These are phyloP conservation scores for Ustilago bromivora DNA, from an alignment of 1,284 basidiomycete genomes.

Conservation along the genomic window DNA sequence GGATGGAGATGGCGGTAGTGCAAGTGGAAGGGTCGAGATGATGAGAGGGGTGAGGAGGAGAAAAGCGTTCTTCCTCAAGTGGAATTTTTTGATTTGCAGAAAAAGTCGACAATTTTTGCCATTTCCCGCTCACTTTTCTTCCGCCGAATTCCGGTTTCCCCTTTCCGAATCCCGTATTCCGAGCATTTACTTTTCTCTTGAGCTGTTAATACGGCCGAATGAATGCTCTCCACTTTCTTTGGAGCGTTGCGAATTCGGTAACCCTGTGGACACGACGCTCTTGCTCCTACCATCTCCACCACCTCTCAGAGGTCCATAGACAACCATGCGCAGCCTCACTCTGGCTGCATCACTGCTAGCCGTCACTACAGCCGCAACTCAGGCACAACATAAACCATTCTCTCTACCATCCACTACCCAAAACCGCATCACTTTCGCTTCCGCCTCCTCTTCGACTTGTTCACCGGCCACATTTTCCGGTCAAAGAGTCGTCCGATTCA, in stretches of 20 bases:
- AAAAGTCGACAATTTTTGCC: slow-evolving; percentile 7
- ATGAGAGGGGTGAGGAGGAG: slow-evolving; percentile 7
- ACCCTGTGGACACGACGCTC: too few species aligned
- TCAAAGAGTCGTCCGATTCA: slow-evolving; percentile 40
- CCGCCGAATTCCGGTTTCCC: slow-evolving; percentile 16
- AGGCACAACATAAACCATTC: slow-evolving; percentile 25
- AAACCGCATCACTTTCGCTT: slow-evolving; percentile 17
- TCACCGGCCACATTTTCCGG: slow-evolving; percentile 19
- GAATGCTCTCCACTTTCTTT: not conserved
- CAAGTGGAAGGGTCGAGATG: not conserved
- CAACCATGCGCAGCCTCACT: slow-evolving; percentile 28
- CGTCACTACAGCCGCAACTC: not conserved
- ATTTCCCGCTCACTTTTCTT: not conserved
- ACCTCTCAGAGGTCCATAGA: not conserved
- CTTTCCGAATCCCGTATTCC: too few species aligned
- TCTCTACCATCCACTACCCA: slow-evolving; percentile 2
- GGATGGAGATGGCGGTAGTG: not conserved
- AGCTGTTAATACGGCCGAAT: not conserved
- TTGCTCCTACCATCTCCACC: slow-evolving; percentile 2
- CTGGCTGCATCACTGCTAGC: slow-evolving; percentile 21
- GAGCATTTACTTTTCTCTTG: too few species aligned
- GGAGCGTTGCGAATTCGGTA: too few species aligned
- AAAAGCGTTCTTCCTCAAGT: slow-evolving; percentile 3
- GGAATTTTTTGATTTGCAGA: not conserved
- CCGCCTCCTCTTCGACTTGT: not conserved